Conservation (phyloP, 1,284 basidiomycete genomes). For the Omphalotus olearius region DNA sequence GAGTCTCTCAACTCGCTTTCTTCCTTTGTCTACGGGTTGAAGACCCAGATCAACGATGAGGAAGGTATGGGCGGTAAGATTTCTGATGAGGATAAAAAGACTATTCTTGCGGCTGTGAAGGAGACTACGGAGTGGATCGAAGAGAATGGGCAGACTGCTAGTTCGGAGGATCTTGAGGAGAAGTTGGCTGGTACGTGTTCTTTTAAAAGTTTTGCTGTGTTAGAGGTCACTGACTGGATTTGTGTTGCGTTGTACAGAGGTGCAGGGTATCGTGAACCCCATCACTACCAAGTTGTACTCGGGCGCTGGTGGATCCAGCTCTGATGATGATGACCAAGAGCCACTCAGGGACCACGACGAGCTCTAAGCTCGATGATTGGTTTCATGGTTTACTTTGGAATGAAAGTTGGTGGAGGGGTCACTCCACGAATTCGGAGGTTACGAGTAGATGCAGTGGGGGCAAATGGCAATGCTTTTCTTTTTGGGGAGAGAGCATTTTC, state of each 20-base stretch:
- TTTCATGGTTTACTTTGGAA: not conserved
- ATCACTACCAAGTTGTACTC: constrained; percentile 82
- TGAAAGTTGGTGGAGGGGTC: not conserved
- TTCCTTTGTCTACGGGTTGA: constrained; percentile 78
- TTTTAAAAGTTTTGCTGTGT: not conserved
- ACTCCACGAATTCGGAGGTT: not conserved
- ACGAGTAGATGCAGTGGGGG: not conserved
- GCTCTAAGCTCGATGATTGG: constrained; percentile 40
- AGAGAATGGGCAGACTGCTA: constrained; percentile 71
- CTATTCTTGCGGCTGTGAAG: constrained; percentile 78
- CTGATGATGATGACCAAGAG: constrained; percentile 51
- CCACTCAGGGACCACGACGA: constrained; percentile 63
- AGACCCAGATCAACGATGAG: constrained; percentile 82
- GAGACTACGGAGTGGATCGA: constrained; percentile 92
- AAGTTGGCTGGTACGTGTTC: constrained; percentile 58
- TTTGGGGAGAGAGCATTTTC: too few species aligned
- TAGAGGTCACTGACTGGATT: constrained; percentile 10
- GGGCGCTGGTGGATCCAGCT: constrained; percentile 32
- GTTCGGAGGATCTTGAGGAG: constrained; percentile 88
- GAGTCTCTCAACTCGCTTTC: constrained; percentile 82
- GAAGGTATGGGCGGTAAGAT: constrained; percentile 92
- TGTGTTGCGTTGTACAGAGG: constrained; percentile 43
- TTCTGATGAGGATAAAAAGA: constrained; percentile 85
- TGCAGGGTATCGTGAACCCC: constrained; percentile 69
- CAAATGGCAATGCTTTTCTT: too few species aligned